These are phyloP conservation scores for Pestalotiopsis sp. DNA, from an alignment of 2,329 filamentous ascomycete species.

Conservation along the genomic window DNA sequence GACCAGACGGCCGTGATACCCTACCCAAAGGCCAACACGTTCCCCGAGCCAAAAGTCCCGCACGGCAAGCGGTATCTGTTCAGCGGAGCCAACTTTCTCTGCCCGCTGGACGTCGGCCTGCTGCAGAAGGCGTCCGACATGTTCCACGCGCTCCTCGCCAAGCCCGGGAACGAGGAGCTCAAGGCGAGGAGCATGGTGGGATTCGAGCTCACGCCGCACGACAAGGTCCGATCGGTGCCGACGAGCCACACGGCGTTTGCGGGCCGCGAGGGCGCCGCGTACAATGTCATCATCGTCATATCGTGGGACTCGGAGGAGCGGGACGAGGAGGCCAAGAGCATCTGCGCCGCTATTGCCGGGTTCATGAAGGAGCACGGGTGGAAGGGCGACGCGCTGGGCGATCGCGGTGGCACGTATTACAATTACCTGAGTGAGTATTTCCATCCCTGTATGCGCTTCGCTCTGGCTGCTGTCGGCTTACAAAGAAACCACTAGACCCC, in stretches of 20 bases:
- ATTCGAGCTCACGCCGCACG: conserved; percentile 44
- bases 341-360: conserved; percentile 34
- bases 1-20: conserved; percentile 7
- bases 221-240: conserved; percentile 35
- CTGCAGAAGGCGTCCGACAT: conserved; percentile 29
- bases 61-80: conserved; percentile 38
- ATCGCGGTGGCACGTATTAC: conserved; percentile 10
- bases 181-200: conserved; percentile 34
- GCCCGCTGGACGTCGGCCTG: conserved; percentile 39
- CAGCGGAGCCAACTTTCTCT: conserved; percentile 45
- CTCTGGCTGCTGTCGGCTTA: background rate
- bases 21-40: conserved; percentile 30
- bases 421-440: conserved; percentile 12
- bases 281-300: conserved; percentile 42
- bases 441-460: no score
- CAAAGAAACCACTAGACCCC: background rate
- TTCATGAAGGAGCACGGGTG: conserved; percentile 13
- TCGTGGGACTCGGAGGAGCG: conserved; percentile 40
- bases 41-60: conserved; percentile 41
- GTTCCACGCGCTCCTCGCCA: conserved; percentile 24
- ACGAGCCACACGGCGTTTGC: conserved; percentile 43
- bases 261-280: conserved; percentile 41
- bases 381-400: conserved; percentile 4
- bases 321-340: conserved; percentile 37
- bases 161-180: conserved; percentile 21